These are phyloP conservation scores for Triangularia setosa DNA, from an alignment of 2,329 filamentous ascomycete species.

Conservation along the genomic window DNA sequence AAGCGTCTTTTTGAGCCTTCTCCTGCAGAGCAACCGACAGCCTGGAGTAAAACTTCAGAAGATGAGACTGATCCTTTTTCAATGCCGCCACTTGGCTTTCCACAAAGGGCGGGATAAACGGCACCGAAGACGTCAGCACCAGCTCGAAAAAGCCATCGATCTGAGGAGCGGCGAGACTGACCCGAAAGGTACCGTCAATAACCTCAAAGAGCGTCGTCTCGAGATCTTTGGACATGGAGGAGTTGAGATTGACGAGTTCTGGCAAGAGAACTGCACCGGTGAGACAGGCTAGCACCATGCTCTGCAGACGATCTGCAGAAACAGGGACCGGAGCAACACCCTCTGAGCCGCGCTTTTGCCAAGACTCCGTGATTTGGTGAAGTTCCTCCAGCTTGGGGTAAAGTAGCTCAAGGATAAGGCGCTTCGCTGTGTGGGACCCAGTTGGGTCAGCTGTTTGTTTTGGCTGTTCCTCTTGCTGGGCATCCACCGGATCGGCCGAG, in stretches of 20 bases:
- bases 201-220: conserved; percentile 41
- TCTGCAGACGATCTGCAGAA: conserved; percentile 50
- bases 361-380: conserved; percentile 42
- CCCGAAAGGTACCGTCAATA: conserved; percentile 38
- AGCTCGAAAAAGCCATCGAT: conserved; percentile 43
- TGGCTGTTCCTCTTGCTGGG: conserved; percentile 13
- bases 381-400: conserved; percentile 51
- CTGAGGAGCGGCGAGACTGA: conserved; percentile 42
- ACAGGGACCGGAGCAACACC: conserved; percentile 45
- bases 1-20: conserved; percentile 32
- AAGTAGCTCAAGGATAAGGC: conserved; percentile 51
- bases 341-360: conserved; percentile 38
- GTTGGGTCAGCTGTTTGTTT: conserved; percentile 33
- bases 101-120: conserved; percentile 44
- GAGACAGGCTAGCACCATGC: conserved; percentile 47
- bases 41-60: conserved; percentile 43
- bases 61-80: conserved; percentile 35
- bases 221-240: conserved; percentile 46
- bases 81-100: conserved; percentile 37
- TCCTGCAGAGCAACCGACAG: conserved; percentile 36
- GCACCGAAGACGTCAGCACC: conserved; percentile 42
- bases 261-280: conserved; percentile 45
- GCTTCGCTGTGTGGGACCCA: conserved; percentile 43
- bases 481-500: background rate
- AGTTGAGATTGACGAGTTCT: conserved; percentile 44